Percentiles rank a stretch among this genome's conserved stretches.
These are phyloP conservation scores for Amniculicola lignicola DNA, from an alignment of 495 filamentous ascomycete species.

Conservation along the genomic window DNA sequence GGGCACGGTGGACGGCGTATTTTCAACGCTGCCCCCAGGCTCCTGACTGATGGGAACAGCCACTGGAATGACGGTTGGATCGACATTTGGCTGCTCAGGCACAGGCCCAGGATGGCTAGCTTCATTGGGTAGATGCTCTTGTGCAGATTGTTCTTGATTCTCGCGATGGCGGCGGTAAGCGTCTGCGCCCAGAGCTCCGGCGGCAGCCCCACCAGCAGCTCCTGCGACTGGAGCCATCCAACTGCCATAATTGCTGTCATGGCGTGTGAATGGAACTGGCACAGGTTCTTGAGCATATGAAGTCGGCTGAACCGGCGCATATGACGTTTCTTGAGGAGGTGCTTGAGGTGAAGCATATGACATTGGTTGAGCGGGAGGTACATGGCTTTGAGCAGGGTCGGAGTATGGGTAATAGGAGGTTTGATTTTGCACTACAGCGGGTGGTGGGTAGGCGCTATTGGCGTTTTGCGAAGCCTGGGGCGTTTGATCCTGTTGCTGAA, in stretches of 20 bases:
- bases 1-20: conserved; percentile 16
- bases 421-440: not conserved
- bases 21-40: conserved; percentile 25
- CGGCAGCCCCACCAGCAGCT: conserved; percentile 36
- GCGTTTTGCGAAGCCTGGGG: conserved; percentile 2
- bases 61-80: not conserved
- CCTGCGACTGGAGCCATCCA: conserved; percentile 43
- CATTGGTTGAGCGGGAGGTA: not conserved
- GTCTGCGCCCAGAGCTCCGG: conserved; percentile 32
- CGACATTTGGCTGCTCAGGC: not conserved
- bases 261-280: conserved; percentile 19
- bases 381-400: conserved; percentile 2
- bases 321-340: not conserved
- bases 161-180: conserved; percentile 32
- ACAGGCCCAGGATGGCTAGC: too few species aligned
- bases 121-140: not conserved
- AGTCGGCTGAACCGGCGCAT: not conserved
- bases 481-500: conserved; percentile 13
- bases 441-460: conserved; percentile 12
- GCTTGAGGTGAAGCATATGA: conserved; percentile 1
- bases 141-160: conserved; percentile 1
- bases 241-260: conserved; percentile 39
- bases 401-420: conserved; percentile 15
- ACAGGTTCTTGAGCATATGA: too few species aligned
- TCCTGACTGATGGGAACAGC: not conserved